Percentiles rank a stretch among this genome's conserved stretches.
Conservation (phyloP, 2,329 filamentous ascomycete genomes). For the Diaporthe destruens region DNA sequence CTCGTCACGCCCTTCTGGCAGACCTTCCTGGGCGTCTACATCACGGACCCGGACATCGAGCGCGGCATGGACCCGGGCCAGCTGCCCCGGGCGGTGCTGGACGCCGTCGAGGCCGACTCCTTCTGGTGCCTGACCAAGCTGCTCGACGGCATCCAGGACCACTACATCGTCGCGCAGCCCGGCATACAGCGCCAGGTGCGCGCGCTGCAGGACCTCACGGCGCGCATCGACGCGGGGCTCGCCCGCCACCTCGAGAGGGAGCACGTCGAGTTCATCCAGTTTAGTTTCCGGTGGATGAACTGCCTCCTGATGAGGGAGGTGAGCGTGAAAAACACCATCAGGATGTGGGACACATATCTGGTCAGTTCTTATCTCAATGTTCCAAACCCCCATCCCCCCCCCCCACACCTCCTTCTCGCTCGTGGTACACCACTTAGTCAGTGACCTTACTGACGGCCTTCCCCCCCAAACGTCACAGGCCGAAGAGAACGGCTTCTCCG, state of each 20-base stretch:
- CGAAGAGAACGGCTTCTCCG: constrained; percentile 97
- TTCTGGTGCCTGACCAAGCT: constrained; percentile 99
- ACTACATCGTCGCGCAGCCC: constrained; percentile 97
- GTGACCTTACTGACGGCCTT: constrained; percentile 6
- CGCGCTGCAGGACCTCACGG: constrained; percentile 88
- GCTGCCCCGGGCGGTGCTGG: constrained; percentile 87
- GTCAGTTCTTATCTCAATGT: constrained; percentile 63
- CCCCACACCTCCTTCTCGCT: not conserved
- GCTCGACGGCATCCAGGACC: constrained; percentile 98
- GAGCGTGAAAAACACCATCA: constrained; percentile 93
- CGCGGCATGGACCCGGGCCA: constrained; percentile 97
- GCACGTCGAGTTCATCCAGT: constrained; percentile 98
- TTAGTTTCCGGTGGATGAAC: constrained; percentile 99
- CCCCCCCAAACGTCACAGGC: constrained; percentile 67
- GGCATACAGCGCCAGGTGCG: constrained; percentile 95
- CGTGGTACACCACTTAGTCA: not conserved
- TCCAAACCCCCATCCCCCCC: not conserved
- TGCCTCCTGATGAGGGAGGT: constrained; percentile 98
- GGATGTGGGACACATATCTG: constrained; percentile 99
- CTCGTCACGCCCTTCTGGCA: constrained; percentile 98
- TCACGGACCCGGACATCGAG: constrained; percentile 93
- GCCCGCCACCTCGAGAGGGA: constrained; percentile 92
- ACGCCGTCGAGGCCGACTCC: constrained; percentile 96
- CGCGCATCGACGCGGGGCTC: constrained; percentile 85
- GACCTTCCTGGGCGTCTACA: constrained; percentile 94